Evolutionary conservation across 2,329 filamentous ascomycete species (phyloP).

Genomic region (Diplodia seriata): DNA sequence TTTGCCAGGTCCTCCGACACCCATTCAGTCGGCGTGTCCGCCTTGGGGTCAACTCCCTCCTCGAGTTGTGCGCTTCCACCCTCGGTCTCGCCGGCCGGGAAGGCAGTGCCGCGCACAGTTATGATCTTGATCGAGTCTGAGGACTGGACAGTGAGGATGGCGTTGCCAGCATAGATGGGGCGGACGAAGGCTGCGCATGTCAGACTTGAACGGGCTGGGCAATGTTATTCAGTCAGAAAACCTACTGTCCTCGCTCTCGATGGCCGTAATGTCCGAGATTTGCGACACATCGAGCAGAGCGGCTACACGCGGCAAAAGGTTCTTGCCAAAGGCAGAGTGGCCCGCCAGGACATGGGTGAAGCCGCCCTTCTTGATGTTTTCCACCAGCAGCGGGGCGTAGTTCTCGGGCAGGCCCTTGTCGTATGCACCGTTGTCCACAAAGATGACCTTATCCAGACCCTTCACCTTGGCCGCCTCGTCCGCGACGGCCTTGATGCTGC

Average conservation of each 20-base stretch:
- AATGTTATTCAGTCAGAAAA: not conserved
- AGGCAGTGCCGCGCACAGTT: slow-evolving; percentile 92
- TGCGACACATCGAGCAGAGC: slow-evolving; percentile 92
- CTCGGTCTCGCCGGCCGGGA: slow-evolving; percentile 74
- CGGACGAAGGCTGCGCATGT: slow-evolving; percentile 74
- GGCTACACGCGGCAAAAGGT: slow-evolving; percentile 86
- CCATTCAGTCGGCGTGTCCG: slow-evolving; percentile 79
- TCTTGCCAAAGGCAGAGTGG: slow-evolving; percentile 97
- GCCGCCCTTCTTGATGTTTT: slow-evolving; percentile 95
- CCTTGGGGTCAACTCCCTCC: slow-evolving; percentile 84
- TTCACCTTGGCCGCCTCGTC: slow-evolving; percentile 87
- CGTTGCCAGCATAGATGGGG: slow-evolving; percentile 97
- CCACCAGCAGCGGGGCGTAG: slow-evolving; percentile 88
- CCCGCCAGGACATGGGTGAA: slow-evolving; percentile 91
- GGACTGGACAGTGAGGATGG: slow-evolving; percentile 94
- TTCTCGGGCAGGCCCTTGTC: slow-evolving; percentile 95
- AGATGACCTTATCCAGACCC: slow-evolving; percentile 89
- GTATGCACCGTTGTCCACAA: slow-evolving; percentile 86
- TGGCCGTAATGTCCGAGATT: slow-evolving; percentile 86
- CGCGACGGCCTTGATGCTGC: slow-evolving; percentile 75
- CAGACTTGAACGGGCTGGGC: slow-evolving; percentile 23
- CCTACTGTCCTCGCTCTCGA: slow-evolving; percentile 83
- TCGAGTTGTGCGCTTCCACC: slow-evolving; percentile 78
- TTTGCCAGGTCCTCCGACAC: slow-evolving; percentile 91
- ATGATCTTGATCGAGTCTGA: slow-evolving; percentile 84